Evolutionary conservation across 768 basidiomycete genomes (phyloP).

Genomic region (Boletus reticuloceps): DNA sequence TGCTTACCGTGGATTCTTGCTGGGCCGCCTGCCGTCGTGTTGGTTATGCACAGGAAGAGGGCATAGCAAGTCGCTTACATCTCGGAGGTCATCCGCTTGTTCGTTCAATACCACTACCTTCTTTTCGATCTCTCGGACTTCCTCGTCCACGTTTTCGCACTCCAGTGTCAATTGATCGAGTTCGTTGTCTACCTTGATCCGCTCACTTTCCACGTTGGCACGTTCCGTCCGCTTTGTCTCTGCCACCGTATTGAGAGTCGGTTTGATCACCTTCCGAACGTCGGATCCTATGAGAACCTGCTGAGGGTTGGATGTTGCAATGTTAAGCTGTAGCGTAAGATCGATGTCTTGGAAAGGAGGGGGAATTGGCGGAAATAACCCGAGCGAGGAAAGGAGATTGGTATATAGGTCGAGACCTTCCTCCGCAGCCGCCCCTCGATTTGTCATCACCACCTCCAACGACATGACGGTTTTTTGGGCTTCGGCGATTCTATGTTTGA

Average conservation of each 20-base stretch:
- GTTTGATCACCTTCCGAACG: conserved; percentile 70
- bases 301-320: conserved; percentile 67
- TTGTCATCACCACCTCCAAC: conserved; percentile 81
- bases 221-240: conserved; percentile 71
- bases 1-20: conserved; percentile 67
- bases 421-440: conserved; percentile 78
- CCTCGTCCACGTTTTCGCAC: conserved; percentile 81
- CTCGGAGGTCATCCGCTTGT: conserved; percentile 78
- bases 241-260: conserved; percentile 68
- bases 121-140: conserved; percentile 70
- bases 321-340: conserved; percentile 78
- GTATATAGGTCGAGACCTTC: conserved; percentile 80
- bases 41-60: background rate
- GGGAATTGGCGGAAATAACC: conserved; percentile 71
- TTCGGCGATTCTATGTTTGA: conserved; percentile 73
- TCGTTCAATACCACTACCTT: conserved; percentile 67
- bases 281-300: conserved; percentile 68
- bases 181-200: conserved; percentile 79
- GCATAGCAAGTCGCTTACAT: conserved; percentile 46
- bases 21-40: conserved; percentile 59
- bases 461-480: conserved; percentile 70
- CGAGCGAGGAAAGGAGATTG: conserved; percentile 68
- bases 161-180: conserved; percentile 73
- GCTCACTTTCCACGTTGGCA: conserved; percentile 70
- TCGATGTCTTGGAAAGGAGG: conserved; percentile 70